Conservation (phyloP, 257 asterid species). For the Ocimum tenuiflorum region DNA sequence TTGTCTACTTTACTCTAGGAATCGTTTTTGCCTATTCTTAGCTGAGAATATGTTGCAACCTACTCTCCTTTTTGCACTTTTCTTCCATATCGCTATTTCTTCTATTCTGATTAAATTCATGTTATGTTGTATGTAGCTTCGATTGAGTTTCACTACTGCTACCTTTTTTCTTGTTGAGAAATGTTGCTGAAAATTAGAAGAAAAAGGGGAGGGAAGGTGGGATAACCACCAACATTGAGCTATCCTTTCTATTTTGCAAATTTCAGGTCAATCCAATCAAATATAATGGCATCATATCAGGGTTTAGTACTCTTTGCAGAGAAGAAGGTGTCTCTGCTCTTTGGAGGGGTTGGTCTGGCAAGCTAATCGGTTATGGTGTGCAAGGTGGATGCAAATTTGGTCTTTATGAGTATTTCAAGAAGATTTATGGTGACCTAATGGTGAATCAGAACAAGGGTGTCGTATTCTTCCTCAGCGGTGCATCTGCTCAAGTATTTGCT, state of each 20-base stretch:
- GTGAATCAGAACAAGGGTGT: conserved; percentile 42
- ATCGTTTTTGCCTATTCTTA: not conserved
- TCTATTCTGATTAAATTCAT: too few relatives aligned
- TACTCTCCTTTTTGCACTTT: too few relatives aligned
- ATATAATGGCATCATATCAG: conserved; percentile 52
- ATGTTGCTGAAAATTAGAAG: not conserved
- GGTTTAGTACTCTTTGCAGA: conserved; percentile 50
- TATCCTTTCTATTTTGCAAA: conserved; percentile 5
- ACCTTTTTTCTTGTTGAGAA: not conserved
- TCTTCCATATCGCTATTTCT: too few relatives aligned
- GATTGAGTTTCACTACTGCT: not conserved
- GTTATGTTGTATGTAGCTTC: not conserved
- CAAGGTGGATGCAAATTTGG: conserved; percentile 75
- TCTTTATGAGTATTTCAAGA: conserved; percentile 66
- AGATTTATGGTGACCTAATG: conserved; percentile 41
- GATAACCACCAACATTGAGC: not conserved
- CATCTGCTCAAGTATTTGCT: conserved; percentile 75
- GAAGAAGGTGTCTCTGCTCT: conserved; percentile 61
- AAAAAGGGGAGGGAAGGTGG: not conserved
- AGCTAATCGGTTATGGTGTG: conserved; percentile 58
- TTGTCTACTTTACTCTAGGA: not conserved
- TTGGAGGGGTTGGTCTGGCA: conserved; percentile 85
- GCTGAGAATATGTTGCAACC: not conserved
- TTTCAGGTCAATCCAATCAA: conserved; percentile 58
- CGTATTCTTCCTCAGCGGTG: conserved; percentile 61